Conservation (phyloP, 2,329 filamentous ascomycete genomes). For the Aspergillus sp. region DNA sequence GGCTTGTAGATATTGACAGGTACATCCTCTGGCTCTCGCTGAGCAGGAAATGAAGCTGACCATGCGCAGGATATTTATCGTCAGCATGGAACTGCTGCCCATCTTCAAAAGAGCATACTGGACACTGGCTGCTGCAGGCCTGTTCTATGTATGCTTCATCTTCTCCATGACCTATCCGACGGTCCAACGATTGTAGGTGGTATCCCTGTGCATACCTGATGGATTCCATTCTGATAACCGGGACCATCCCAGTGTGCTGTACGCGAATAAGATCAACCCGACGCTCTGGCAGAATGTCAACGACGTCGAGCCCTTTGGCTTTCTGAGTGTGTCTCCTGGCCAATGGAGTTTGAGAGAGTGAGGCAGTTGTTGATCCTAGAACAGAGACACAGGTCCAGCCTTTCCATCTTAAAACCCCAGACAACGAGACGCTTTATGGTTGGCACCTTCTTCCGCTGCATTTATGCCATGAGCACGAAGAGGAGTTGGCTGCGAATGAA, state of each 20-base stretch:
- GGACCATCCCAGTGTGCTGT: slow-evolving; percentile 58
- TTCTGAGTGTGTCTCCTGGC: slow-evolving; percentile 57
- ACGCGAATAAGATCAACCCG: slow-evolving; percentile 73
- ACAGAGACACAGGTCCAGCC: slow-evolving; percentile 81
- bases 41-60: not conserved
- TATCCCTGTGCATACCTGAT: not conserved
- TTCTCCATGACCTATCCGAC: slow-evolving; percentile 58
- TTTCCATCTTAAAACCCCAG: slow-evolving; percentile 67
- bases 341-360: not conserved
- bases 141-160: slow-evolving; percentile 62
- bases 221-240: slow-evolving; percentile 1
- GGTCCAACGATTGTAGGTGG: slow-evolving; percentile 71
- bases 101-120: slow-evolving; percentile 49
- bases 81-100: slow-evolving; percentile 36
- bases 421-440: slow-evolving; percentile 71
- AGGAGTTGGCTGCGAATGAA: slow-evolving; percentile 49
- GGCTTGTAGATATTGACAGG: not conserved
- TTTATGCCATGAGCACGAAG: slow-evolving; percentile 66
- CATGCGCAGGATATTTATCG: not conserved
- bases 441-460: slow-evolving; percentile 86
- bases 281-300: slow-evolving; percentile 66
- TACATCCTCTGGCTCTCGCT: no score
- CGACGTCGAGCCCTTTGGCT: slow-evolving; percentile 75
- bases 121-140: slow-evolving; percentile 53
- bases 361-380: slow-evolving; percentile 7